Base-by-base conservation (phyloP, 2,329 filamentous ascomycete genomes). In the Albophoma yamanashiensis region DNA sequence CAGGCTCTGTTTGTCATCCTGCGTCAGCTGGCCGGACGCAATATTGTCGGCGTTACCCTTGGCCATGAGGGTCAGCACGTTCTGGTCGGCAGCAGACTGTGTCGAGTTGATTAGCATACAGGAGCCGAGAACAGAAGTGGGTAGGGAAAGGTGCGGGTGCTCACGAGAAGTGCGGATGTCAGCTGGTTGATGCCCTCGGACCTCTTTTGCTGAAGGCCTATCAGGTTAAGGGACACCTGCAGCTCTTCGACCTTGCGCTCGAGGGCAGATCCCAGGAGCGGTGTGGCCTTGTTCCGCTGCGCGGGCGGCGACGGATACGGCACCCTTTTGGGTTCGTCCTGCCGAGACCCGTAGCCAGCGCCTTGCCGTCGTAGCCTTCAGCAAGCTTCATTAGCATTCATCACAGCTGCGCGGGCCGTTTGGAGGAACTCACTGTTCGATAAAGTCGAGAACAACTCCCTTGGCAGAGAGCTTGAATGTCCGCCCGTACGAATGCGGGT, bases 391-490 rank as follows among this genome's bases (percentile, higher is more conserved):
- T 68, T 53, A 64, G 52, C 43, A 58, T 17, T 20, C 4, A 34
- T 14, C 6, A 25, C 20, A 7, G 25, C 39, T n/a, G 40, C 25
- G 20, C 27, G 31, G 14, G 12, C 8, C 3, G 5, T 9, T 8
- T 31, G 38, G 22, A 34, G 2, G 17, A 31, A 76, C 82, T 73
- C 72, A 85, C 82, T 80, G 78, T 61, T 82, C 77, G 56, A 96
- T 84, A 71, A 96, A 92, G 69, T 91, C 86, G 15, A 86, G 78
- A 67, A 88, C 82, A 65, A 92, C 79, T 42, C 86, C 85, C 67
- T 79, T 79, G 62, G 85, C 85, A 0, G 83, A 80, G 59, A 92
- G 74, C 62, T 83, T 83, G 70, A 87, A 87, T 27, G 84, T 76
- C 36, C 82, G 80, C n/a, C 88, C 88, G 68, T 84, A 87, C 20